Evolutionary conservation across 2,329 filamentous ascomycete species (phyloP).

Genomic region (Falciphora oryzae): DNA sequence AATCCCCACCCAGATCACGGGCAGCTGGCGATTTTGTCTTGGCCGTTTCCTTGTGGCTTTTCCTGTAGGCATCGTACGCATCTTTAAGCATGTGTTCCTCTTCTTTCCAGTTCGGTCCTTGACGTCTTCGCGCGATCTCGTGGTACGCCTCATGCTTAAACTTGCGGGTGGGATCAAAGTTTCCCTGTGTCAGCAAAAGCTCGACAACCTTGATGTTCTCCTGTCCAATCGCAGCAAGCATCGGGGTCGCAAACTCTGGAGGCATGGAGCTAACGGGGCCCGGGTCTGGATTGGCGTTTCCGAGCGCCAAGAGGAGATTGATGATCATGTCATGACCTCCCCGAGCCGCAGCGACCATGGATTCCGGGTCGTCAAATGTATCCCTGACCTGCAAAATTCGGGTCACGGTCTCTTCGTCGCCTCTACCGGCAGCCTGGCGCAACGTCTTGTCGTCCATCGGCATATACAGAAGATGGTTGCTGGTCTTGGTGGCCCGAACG

Average conservation of each 20-base stretch:
- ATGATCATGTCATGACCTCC: conserved; percentile 87
- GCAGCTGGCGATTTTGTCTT: conserved; percentile 47
- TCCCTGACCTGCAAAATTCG: conserved; percentile 57
- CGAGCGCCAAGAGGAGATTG: conserved; percentile 67
- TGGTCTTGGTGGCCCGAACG: conserved; percentile 56
- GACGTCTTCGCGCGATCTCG: conserved; percentile 76
- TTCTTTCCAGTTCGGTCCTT: conserved; percentile 84
- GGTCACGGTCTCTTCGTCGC: conserved; percentile 56
- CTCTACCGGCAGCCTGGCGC: conserved; percentile 52
- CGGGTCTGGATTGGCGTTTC: conserved; percentile 62
- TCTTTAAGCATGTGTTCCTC: conserved; percentile 77
- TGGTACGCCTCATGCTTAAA: conserved; percentile 76
- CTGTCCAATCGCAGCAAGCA: conserved; percentile 89
- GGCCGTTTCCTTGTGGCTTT: conserved; percentile 39
- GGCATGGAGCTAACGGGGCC: conserved; percentile 53
- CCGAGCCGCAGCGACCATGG: conserved; percentile 84
- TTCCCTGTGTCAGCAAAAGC: conserved; percentile 67
- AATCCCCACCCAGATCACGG: conserved; percentile 35
- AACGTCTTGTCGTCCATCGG: conserved; percentile 57
- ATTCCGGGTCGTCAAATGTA: conserved; percentile 67
- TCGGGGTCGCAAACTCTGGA: conserved; percentile 78
- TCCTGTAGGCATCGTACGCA: conserved; percentile 62
- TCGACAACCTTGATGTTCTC: conserved; percentile 80
- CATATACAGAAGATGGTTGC: conserved; percentile 59
- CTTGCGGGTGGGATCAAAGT: conserved; percentile 76